phyloP scores from a whole-genome alignment of 129 eudicot genomes.

The Lactuca sativa region DNA sequence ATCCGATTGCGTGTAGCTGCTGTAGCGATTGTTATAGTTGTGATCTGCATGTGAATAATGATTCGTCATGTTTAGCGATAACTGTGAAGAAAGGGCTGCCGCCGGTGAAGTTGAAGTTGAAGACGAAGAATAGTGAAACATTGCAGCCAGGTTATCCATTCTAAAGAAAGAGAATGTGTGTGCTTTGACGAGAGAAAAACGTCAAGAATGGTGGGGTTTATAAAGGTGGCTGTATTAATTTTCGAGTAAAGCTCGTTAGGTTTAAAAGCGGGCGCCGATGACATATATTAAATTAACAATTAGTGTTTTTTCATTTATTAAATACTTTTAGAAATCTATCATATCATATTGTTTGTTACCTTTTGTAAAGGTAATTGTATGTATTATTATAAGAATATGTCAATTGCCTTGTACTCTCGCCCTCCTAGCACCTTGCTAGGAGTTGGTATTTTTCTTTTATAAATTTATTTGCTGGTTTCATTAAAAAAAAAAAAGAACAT shows the following conservation, averaged over 20 bases:
- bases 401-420: no score
- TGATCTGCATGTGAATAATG: slow-evolving; percentile 15
- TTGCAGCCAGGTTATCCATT: slow-evolving; percentile 21
- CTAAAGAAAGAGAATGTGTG: slow-evolving; percentile 1
- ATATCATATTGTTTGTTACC: no score
- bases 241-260: slow-evolving; percentile 6
- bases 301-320: no score
- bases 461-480: no score
- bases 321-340: no score
- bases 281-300: neutral
- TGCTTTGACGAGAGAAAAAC: neutral
- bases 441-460: no score
- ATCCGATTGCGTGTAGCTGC: slow-evolving; percentile 9
- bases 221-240: slow-evolving; percentile 15
- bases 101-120: slow-evolving; percentile 15
- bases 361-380: no score
- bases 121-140: slow-evolving; percentile 7
- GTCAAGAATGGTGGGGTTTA: neutral
- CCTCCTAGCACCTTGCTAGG: no score
- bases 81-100: slow-evolving; percentile 1
- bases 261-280: slow-evolving; percentile 1
- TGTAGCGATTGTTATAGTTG: neutral
- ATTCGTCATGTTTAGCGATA: slow-evolving; percentile 17
- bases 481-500: no score
- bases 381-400: no score